Evolutionary conservation across 164 flowering plant species (phyloP).

Genomic region (Nelumbo lutea): DNA sequence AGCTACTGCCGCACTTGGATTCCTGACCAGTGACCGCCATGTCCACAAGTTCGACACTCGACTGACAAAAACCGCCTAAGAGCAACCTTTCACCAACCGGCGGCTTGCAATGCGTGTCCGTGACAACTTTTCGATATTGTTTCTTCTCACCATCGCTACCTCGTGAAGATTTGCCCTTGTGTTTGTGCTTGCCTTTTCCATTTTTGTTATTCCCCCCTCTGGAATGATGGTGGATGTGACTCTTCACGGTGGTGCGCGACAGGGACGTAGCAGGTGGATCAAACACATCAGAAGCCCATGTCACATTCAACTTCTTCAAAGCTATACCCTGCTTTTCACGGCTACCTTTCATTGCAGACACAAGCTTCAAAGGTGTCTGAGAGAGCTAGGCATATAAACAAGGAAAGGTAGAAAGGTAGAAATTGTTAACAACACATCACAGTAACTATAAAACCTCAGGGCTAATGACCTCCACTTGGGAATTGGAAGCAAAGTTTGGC

Average conservation of each 20-base stretch:
- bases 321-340: conserved; percentile 49
- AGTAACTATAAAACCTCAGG: not conserved
- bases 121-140: conserved; percentile 21
- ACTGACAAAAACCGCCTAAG: conserved; percentile 7
- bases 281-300: conserved; percentile 89
- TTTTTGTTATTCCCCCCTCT: conserved; percentile 37
- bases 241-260: conserved; percentile 41
- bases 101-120: conserved; percentile 13
- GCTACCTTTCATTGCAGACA: conserved; percentile 78
- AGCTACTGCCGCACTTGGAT: conserved; percentile 36
- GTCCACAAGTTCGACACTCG: conserved; percentile 14
- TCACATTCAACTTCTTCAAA: conserved; percentile 40
- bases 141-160: not conserved
- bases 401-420: not conserved
- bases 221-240: conserved; percentile 30
- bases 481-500: not conserved
- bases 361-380: conserved; percentile 48
- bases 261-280: conserved; percentile 63
- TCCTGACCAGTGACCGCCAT: conserved; percentile 36
- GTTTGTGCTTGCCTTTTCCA: conserved; percentile 57
- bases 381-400: not conserved
- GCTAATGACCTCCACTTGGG: not conserved
- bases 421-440: not conserved
- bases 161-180: conserved; percentile 17
- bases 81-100: conserved; percentile 6